These are phyloP conservation scores for Aegilops sharonensis DNA, from an alignment of 176 grass and related monocot species.

Conservation along the genomic window DNA sequence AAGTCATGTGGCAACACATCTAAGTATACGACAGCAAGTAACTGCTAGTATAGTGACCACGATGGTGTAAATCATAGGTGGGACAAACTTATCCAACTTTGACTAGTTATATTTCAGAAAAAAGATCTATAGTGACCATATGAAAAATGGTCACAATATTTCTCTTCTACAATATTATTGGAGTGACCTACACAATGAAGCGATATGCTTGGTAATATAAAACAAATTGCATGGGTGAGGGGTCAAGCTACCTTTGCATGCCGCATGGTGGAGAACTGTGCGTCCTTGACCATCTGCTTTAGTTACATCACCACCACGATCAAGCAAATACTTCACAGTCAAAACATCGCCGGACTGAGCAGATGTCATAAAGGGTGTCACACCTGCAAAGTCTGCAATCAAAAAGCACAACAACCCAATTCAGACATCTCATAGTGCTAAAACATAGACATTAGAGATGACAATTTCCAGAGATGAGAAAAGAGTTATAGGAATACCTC, in stretches of 20 bases:
- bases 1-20: not conserved
- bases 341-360: conserved; percentile 20
- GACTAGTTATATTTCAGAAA: too few species aligned
- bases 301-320: conserved; percentile 29
- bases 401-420: not conserved
- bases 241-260: too few species aligned
- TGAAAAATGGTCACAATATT: too few species aligned
- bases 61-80: too few species aligned
- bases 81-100: too few species aligned
- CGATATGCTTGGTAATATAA: not conserved
- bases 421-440: not conserved
- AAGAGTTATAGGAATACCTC: not conserved
- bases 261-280: conserved; percentile 24
- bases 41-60: too few species aligned
- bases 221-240: not conserved
- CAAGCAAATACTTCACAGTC: conserved; percentile 28
- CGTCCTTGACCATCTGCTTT: conserved; percentile 7
- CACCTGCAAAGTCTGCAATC: not conserved
- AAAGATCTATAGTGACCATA: too few species aligned
- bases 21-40: too few species aligned
- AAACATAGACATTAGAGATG: not conserved
- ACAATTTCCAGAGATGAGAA: too few species aligned
- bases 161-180: too few species aligned
- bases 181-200: too few species aligned
- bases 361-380: conserved; percentile 10